Percentiles rank a stretch among this genome's conserved stretches.
phyloP scores from a whole-genome alignment of 2,329 filamentous ascomycete genomes.

The Colletotrichum karsti region DNA sequence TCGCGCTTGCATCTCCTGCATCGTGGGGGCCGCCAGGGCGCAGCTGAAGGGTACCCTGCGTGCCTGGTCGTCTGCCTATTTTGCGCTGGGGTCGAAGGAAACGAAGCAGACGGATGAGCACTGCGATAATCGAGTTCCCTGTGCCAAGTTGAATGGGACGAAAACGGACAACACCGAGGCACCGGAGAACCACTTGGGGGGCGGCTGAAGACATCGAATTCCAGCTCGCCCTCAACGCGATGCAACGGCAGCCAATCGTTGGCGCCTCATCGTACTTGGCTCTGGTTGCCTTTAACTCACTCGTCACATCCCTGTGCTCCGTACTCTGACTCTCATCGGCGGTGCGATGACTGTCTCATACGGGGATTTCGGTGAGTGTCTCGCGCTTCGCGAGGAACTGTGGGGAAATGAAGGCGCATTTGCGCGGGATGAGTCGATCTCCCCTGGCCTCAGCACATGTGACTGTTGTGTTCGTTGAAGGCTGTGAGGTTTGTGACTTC shows the following conservation, averaged over 20 bases:
- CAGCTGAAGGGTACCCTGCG: constrained; percentile 25
- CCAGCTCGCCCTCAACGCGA: not conserved
- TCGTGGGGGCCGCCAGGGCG: constrained; percentile 23
- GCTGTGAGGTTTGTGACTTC: not conserved
- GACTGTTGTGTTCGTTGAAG: not conserved
- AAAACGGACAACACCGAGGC: not conserved
- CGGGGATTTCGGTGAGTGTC: constrained; percentile 16
- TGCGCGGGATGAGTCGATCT: constrained; percentile 4
- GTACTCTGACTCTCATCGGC: not conserved
- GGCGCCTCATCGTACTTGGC: not conserved
- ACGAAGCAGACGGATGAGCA: not conserved
- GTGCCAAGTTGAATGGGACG: not conserved
- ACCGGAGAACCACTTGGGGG: not conserved
- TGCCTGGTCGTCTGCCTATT: constrained; percentile 9
- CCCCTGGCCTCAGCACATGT: not conserved
- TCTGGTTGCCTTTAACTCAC: not conserved
- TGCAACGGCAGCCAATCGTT: constrained; percentile 1
- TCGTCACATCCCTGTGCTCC: not conserved
- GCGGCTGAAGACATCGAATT: not conserved
- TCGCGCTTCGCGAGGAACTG: not conserved
- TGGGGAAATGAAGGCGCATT: constrained; percentile 8
- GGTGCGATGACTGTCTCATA: constrained; percentile 13
- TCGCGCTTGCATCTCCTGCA: constrained; percentile 1
- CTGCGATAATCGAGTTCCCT: not conserved
- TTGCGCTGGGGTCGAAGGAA: not conserved